Base-by-base conservation (phyloP, 805 yeast species). In the Cyberlindnera veronae region DNA sequence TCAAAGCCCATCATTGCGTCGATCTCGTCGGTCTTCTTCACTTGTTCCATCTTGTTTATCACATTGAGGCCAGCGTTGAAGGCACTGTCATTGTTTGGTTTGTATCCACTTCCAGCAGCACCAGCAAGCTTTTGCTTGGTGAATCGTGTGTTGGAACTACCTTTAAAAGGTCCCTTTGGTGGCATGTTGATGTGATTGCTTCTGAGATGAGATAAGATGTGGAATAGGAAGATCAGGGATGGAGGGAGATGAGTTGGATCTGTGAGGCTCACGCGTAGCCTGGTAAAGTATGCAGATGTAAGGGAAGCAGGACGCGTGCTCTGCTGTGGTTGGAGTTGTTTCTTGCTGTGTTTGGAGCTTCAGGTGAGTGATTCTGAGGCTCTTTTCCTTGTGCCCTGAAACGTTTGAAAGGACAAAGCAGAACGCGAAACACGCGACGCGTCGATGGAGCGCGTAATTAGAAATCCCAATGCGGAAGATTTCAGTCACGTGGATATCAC, bases 1-100 rank as follows among this genome's bases (percentile, higher is more conserved):
- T 82, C 86, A 58, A 93, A 93, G 11, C 98, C 99, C 93, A 95
- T 88, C 42, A 76, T 62, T 1, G 80, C 60, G 55, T 91, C 99
- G 9, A 90, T 67, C 21, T 72, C 69, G 54, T 89, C 95, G 8
- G 77, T 68, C 45, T 76, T 73, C 51, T 68, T 71, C 10, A 76
- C 78, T 20, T 80, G 69, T 19, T 79, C 83, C 39, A 72, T 58
- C 43, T 67, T 77, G 29, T 26, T 19, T n/a, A 26, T 17, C 8
- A 38, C 36, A 29, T 33, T 42, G 20, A 42, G 6, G 12, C 43
- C 44, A 9, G 30, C 36, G 29, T 62, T 59, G 27, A 74, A 55
- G 45, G 63, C 67, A 16, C 59, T 52, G 64, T 64, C 64, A 20
- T 69, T 68, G 49, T 48, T 48, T 32, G 55, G 55, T 20, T 26